Evolutionary conservation across 1,139 yeast species (phyloP).

Genomic region (Eremothecium sinecaudum): DNA sequence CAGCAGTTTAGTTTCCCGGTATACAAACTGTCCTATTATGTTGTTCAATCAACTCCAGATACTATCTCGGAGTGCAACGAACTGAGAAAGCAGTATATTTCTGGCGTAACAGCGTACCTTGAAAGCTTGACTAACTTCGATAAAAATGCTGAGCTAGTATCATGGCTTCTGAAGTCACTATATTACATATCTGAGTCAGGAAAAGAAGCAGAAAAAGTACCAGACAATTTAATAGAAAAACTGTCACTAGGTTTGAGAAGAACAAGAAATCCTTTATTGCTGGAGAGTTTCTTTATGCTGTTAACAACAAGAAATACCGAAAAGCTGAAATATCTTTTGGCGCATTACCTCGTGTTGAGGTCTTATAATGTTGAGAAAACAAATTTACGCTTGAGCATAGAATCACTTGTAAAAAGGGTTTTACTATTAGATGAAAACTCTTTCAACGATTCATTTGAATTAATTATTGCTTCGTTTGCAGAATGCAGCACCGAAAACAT

Average conservation of each 20-base stretch:
- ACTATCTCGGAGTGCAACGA: conserved; percentile 5
- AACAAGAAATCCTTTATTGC: conserved; percentile 10
- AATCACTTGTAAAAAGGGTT: conserved; percentile 9
- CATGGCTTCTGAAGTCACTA: conserved; percentile 17
- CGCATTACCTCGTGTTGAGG: conserved; percentile 31
- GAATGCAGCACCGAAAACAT: conserved; percentile 7
- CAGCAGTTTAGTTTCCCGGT: conserved; percentile 7
- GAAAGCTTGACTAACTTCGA: too few relatives aligned
- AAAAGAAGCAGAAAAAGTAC: background rate
- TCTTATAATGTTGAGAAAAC: conserved; percentile 13
- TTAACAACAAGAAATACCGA: conserved; percentile 21
- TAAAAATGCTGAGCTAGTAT: conserved; percentile 4
- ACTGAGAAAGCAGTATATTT: background rate
- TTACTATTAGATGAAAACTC: conserved; percentile 10
- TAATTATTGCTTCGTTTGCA: conserved; percentile 17
- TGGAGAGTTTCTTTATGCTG: conserved; percentile 30
- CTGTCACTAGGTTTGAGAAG: conserved; percentile 2
- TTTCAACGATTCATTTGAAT: conserved; percentile 19
- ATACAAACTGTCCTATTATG: conserved; percentile 15
- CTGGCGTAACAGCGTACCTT: background rate
- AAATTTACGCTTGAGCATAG: conserved; percentile 14
- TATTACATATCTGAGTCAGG: conserved; percentile 7
- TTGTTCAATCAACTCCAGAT: conserved; percentile 5
- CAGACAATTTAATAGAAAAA: background rate
- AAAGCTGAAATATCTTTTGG: conserved; percentile 24